These are phyloP conservation scores for Lipomyces chichibuensis DNA, from an alignment of 805 yeast genomes.

Conservation along the genomic window DNA sequence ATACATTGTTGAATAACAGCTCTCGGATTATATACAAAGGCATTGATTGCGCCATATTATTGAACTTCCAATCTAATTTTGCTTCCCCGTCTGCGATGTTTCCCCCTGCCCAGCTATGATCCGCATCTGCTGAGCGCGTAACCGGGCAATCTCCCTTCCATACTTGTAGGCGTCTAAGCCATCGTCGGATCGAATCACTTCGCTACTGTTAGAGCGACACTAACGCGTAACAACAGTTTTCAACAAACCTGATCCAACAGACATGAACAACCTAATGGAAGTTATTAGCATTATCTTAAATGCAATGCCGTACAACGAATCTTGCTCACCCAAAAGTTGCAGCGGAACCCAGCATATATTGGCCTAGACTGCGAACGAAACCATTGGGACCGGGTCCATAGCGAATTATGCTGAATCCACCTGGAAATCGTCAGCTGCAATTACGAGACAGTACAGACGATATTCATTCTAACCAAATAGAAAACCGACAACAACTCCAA, in stretches of 20 bases:
- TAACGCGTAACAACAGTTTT: neutral
- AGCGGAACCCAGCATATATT: slow-evolving; percentile 93
- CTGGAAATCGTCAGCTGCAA: slow-evolving; percentile 17
- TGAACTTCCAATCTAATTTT: neutral
- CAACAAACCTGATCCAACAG: slow-evolving; percentile 68
- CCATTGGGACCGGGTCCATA: slow-evolving; percentile 99
- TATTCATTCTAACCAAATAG: slow-evolving; percentile 66
- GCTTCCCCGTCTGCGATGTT: neutral
- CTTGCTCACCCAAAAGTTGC: slow-evolving; percentile 77
- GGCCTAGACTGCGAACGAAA: slow-evolving; percentile 93
- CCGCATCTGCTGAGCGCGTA: neutral
- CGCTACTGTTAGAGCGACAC: neutral
- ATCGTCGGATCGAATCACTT: slow-evolving; percentile 73
- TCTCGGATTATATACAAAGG: neutral
- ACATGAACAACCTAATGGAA: slow-evolving; percentile 68
- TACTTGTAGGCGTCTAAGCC: neutral
- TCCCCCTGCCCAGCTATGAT: neutral
- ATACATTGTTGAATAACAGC: neutral
- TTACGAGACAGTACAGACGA: neutral
- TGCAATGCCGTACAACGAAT: neutral
- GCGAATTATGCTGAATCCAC: slow-evolving; percentile 81
- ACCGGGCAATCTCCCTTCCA: neutral
- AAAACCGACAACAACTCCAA: slow-evolving; percentile 93
- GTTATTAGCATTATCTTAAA: neutral
- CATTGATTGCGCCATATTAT: neutral